Base-by-base conservation (phyloP, 2,329 filamentous ascomycete genomes). In the Colletotrichum lupini region DNA sequence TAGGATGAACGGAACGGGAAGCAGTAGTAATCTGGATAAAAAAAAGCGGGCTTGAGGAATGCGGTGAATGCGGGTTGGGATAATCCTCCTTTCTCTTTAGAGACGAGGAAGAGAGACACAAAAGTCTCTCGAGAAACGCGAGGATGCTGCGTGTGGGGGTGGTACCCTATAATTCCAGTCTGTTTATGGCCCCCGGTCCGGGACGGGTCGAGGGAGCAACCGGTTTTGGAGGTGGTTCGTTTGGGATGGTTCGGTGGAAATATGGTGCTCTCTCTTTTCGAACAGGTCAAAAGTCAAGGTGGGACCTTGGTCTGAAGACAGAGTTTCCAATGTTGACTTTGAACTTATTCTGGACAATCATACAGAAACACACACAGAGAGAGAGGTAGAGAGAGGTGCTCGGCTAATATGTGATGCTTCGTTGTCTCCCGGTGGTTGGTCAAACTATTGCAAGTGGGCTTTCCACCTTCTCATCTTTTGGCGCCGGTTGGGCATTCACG, bases 401-500 rank as follows among this genome's bases (percentile, higher is more conserved):
- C 58, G 68, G 66, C 68, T 70, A 60, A 66, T 67, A 71, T 70
- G 56, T 65, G 42, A 49, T 49, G 73, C 42, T 74, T 72, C 61
- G 73, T 32, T 74, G 70, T 74, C 73, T 63, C 60, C 35, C 49
- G 65, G 73, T 74, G 73, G 73, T 73, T 74, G 73, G 73, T 69
- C 56, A 24, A 49, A 19, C 14, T 32, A 5, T 37, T 35, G 12
- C n/a, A 30, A 30, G 62, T 42, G 62, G 62, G 56, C 26, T 53
- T 53, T 28, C 28, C n/a, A 2, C 8, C 22, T 60, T 46, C 32
- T 12, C 32, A 5, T 35, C 32, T 12, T 24, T 28, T 24, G 32
- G 32, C n/a, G 52, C 22, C 49, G 35, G 12, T 72, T 68, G 69
- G 69, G 42, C 57, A 68, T 58, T 42, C 42, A 22, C 42, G 1